Base-by-base conservation (phyloP, 1,139 yeast genomes). In the Diutina siamensis region DNA sequence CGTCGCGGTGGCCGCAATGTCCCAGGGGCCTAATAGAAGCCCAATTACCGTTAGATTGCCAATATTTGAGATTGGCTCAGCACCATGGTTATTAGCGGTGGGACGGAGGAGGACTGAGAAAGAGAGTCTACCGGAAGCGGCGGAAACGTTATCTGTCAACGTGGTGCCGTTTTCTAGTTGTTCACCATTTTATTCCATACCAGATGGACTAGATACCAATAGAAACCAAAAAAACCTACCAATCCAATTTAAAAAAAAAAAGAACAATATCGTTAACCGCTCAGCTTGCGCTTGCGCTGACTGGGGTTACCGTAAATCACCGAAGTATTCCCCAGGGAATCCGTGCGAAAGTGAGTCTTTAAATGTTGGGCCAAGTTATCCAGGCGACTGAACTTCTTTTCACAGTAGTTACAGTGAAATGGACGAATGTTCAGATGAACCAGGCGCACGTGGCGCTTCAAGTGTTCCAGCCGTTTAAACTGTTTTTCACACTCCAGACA, bases 301-400 rank as follows among this genome's bases (percentile, higher is more conserved):
- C 57, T 62, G 3, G 71, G 67, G 50, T 64, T 66, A 2, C 72
- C 72, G 50, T 66, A 65, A 45, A 68, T 60, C 20, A 67, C 61
- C 44, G 62, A 59, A 3, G 68, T 63, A 18, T 65, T 58, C 15
- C 73, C 73, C 46, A 63, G 60, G 12, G 63, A 52, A 50, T 67
- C 64, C 44, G 62, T 50, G 27, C 51, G 49, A 52, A 65, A 69
- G 52, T 71, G 76, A 9, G 76, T 71, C 55, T 71, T 71, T 53
- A 70, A 62, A 56, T 71, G 77, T 53, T 71, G 76, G 12, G 75
- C 73, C 56, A 71, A 63, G 52, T 71, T 72, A 56, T 72, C 77
- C 13, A 68, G 62, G 48, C 77, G 55, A 48, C 68, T 62, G 50
- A 72, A 72, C 56, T 68, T 69, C 62, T 71, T 71, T 33, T 71